phyloP scores from a whole-genome alignment of 2,329 filamentous ascomycete genomes.

The Xylariaceae sp. region DNA sequence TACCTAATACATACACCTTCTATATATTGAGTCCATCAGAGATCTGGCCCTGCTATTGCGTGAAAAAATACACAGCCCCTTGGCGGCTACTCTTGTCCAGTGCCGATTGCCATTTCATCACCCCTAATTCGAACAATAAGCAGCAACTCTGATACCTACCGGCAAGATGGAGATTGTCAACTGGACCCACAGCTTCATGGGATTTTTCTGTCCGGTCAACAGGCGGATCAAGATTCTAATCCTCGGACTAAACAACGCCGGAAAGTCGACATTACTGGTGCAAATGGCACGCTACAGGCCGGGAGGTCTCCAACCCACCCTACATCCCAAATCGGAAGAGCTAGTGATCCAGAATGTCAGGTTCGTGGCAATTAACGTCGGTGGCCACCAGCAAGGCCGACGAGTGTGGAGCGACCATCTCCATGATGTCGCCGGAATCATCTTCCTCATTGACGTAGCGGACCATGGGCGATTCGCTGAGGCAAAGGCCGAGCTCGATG shows the following conservation, averaged over 20 bases:
- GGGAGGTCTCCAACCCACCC: conserved; percentile 60
- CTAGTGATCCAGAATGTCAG: conserved; percentile 63
- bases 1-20: too few relatives aligned
- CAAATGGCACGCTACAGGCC: conserved; percentile 67
- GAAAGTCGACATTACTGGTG: conserved; percentile 65
- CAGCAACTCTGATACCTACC: neutral
- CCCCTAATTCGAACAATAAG: neutral
- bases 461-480: conserved; percentile 73
- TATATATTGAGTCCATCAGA: neutral
- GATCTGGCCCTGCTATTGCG: neutral
- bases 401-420: conserved; percentile 73
- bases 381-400: conserved; percentile 50
- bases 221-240: conserved; percentile 68
- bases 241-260: conserved; percentile 65
- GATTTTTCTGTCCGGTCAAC: conserved; percentile 62
- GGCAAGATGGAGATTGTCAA: conserved; percentile 4
- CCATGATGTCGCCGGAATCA: conserved; percentile 70
- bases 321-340: conserved; percentile 66
- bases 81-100: neutral
- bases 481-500: conserved; percentile 74
- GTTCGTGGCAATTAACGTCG: conserved; percentile 66
- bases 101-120: neutral
- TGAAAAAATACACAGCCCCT: neutral
- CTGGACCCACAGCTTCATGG: conserved; percentile 61
- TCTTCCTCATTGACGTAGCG: conserved; percentile 76